Conservation (phyloP, 768 basidiomycete species). For the Trametes sanguinea region DNA sequence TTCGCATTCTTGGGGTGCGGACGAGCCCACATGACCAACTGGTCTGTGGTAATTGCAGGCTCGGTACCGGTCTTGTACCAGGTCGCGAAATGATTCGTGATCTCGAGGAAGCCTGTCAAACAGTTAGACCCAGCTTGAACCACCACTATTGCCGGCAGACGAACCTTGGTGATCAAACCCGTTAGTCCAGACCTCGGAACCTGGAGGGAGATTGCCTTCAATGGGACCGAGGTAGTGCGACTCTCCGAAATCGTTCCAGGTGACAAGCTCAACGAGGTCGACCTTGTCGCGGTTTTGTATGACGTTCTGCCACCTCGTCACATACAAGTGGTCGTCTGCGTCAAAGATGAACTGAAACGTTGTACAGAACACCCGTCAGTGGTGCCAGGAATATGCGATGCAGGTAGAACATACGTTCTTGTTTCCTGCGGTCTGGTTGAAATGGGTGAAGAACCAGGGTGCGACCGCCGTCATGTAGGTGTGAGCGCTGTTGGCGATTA, state of each 20-base stretch:
- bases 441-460: slow-evolving; percentile 79
- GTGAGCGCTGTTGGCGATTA: slow-evolving; percentile 24
- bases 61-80: slow-evolving; percentile 67
- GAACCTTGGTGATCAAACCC: slow-evolving; percentile 39
- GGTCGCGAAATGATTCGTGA: slow-evolving; percentile 55
- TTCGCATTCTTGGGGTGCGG: slow-evolving; percentile 55
- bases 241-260: slow-evolving; percentile 82
- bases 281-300: slow-evolving; percentile 50
- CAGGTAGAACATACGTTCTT: slow-evolving; percentile 43
- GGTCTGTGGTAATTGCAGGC: slow-evolving; percentile 55
- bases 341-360: slow-evolving; percentile 56
- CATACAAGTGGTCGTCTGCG: slow-evolving; percentile 61
- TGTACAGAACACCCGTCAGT: neutral
- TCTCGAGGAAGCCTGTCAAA: slow-evolving; percentile 50
- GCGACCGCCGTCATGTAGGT: slow-evolving; percentile 48
- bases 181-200: slow-evolving; percentile 40
- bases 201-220: slow-evolving; percentile 38
- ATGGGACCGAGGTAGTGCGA: slow-evolving; percentile 70
- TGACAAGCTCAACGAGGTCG: slow-evolving; percentile 57
- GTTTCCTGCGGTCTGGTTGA: slow-evolving; percentile 55
- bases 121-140: no score
- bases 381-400: no score
- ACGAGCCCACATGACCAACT: slow-evolving; percentile 52
- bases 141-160: slow-evolving; percentile 3
- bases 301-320: slow-evolving; percentile 64